Base-by-base conservation (phyloP, 2,329 filamentous ascomycete genomes). In the Lecanicillium sp. region DNA sequence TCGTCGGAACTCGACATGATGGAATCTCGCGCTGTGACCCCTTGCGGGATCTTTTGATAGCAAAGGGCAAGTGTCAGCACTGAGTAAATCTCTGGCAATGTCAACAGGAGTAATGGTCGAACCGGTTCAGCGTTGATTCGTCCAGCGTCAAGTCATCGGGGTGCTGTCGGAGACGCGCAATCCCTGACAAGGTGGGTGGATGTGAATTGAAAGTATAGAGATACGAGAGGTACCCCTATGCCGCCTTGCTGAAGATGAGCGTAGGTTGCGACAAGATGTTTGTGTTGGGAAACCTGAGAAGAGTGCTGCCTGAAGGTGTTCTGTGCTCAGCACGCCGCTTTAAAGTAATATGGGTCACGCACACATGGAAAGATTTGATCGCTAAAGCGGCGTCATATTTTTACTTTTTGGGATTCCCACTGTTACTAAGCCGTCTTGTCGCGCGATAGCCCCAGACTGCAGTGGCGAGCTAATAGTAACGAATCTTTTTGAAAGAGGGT, bases 1-100 rank as follows among this genome's bases (percentile, higher is more conserved):
- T 94, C 87, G 69, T 88, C 87, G 62, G 86, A 87, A 71, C 84
- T 88, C 59, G 71, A 71, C 66, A 69, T 69, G 48, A 51, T 63
- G 57, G 33, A 29, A 19, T 42, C 39, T 42, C 24, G 44, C 41
- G 45, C 42, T 49, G 45, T 39, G 50, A 48, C 52, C 55, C n/a
- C 53, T 50, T 54, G 20, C 38, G 50, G 54, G 56, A 57, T 54
- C 53, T 53, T 57, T 59, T 50, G 33, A 44, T 52, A 56, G 54
- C 40, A 58, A 52, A 54, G 55, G 51, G 49, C 40, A 59, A 56
- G 60, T 58, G 67, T 69, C 67, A 69, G 67, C 62, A 57, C 58
- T 53, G 52, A 58, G 58, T 59, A 60, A 58, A 52, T 49, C n/a
- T 47, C 43, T 53, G 48, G 54, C 51, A 52, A 53, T 54, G 56